phyloP scores from a whole-genome alignment of 192 early-diverging fungal genomes.

The Dimargaris cristalligena region DNA sequence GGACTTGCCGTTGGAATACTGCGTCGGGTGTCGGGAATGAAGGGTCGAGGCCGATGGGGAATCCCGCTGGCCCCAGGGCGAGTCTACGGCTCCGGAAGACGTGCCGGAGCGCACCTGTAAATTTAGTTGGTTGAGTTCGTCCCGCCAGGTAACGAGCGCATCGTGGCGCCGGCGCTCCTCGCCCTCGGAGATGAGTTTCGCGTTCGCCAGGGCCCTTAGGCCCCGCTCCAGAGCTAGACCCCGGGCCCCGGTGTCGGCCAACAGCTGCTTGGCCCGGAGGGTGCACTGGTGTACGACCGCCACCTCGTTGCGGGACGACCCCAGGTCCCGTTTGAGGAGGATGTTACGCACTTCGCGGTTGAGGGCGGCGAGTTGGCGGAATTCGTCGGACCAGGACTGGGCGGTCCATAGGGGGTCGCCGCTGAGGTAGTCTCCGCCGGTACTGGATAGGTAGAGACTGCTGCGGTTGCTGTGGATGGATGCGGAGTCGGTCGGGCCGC shows the following conservation, averaged over 20 bases:
- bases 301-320: conserved; percentile 53
- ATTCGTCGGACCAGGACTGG: conserved; percentile 70
- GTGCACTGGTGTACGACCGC: conserved; percentile 59
- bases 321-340: conserved; percentile 54
- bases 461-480: conserved; percentile 13
- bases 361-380: conserved; percentile 36
- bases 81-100: neutral
- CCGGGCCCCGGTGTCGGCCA: conserved; percentile 31
- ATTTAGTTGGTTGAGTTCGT: conserved; percentile 46
- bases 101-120: conserved; percentile 30
- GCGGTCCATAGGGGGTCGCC: conserved; percentile 30
- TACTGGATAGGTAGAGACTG: neutral
- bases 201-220: conserved; percentile 32
- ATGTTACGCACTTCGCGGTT: conserved; percentile 56
- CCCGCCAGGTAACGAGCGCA: conserved; percentile 50
- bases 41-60: too few species aligned
- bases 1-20: too few species aligned
- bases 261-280: conserved; percentile 55
- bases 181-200: conserved; percentile 42
- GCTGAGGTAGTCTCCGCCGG: neutral
- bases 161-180: conserved; percentile 65
- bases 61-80: conserved; percentile 15
- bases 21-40: too few species aligned
- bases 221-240: conserved; percentile 34
- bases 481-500: conserved; percentile 20